These are phyloP conservation scores for Debaryomyces psychrophilus DNA, from an alignment of 1,139 yeast species.

Conservation along the genomic window DNA sequence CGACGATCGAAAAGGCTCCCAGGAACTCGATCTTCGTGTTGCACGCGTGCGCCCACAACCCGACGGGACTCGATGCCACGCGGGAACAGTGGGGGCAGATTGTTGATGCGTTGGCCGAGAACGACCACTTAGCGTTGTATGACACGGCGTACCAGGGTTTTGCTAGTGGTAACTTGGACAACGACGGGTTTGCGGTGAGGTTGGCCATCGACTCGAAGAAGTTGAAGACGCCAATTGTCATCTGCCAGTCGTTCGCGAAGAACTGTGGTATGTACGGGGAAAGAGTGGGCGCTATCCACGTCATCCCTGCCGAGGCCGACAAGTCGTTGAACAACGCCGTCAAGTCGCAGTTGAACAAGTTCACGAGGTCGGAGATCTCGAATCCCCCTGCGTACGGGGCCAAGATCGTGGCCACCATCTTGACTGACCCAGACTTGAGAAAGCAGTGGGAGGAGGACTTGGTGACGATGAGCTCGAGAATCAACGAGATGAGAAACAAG, in stretches of 20 bases:
- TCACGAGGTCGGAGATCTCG: conserved; percentile 83
- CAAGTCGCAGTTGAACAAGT: conserved; percentile 73
- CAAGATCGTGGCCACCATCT: conserved; percentile 79
- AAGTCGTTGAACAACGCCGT: conserved; percentile 52
- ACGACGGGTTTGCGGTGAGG: conserved; percentile 88
- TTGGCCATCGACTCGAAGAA: conserved; percentile 62
- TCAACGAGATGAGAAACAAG: conserved; percentile 71
- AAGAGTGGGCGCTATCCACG: conserved; percentile 91
- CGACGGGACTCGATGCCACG: conserved; percentile 55
- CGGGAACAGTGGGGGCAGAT: conserved; percentile 44
- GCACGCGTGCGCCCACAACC: conserved; percentile 57
- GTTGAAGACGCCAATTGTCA: conserved; percentile 54
- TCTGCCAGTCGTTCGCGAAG: conserved; percentile 97
- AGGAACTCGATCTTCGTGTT: conserved; percentile 69
- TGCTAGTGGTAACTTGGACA: conserved; percentile 70
- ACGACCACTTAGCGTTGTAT: conserved; percentile 45
- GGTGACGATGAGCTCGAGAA: conserved; percentile 85
- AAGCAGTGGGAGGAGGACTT: conserved; percentile 86
- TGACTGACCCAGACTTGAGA: conserved; percentile 65
- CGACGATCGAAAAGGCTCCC: conserved; percentile 71
- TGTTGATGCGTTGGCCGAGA: conserved; percentile 41
- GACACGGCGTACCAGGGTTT: conserved; percentile 55
- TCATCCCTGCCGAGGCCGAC: conserved; percentile 54
- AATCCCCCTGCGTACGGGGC: conserved; percentile 98
- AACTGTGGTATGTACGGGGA: conserved; percentile 98